These are phyloP conservation scores for Paecilomyces variotii DNA, from an alignment of 2,329 filamentous ascomycete genomes.

Conservation along the genomic window DNA sequence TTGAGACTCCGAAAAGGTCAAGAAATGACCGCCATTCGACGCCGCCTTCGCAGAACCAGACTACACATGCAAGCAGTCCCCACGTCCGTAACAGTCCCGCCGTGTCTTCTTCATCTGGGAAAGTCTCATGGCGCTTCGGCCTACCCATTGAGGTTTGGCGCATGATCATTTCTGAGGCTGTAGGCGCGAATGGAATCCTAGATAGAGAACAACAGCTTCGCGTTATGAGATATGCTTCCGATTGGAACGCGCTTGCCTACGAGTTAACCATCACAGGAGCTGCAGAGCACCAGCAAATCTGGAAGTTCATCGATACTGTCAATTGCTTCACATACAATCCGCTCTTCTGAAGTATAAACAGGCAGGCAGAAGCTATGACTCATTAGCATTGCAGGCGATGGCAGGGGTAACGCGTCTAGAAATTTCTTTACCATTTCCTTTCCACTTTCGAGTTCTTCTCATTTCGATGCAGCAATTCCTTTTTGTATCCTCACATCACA, in stretches of 20 bases:
- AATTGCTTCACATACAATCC: slow-evolving; percentile 23
- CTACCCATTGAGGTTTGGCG: slow-evolving; percentile 21
- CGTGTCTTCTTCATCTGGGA: slow-evolving; percentile 2
- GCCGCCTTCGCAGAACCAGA: background rate
- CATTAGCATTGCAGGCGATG: background rate
- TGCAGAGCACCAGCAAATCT: slow-evolving; percentile 24
- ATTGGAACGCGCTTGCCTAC: slow-evolving; percentile 21
- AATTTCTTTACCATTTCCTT: background rate
- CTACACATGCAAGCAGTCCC: background rate
- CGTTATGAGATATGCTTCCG: slow-evolving; percentile 24
- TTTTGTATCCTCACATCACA: background rate
- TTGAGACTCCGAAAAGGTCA: background rate
- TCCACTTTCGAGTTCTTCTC: background rate
- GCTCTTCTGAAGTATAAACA: slow-evolving; percentile 4
- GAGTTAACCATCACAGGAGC: slow-evolving; percentile 22
- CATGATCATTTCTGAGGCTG: slow-evolving; percentile 21
- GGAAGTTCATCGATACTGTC: slow-evolving; percentile 26
- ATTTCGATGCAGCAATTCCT: background rate
- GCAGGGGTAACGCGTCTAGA: background rate
- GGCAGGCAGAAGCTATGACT: background rate
- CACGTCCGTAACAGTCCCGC: background rate
- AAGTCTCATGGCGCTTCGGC: slow-evolving; percentile 16
- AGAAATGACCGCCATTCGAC: background rate
- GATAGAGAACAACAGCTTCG: slow-evolving; percentile 19
- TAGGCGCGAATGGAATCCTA: slow-evolving; percentile 17